A percentile compares a stretch with the other conserved stretches of the same genome.
These are phyloP conservation scores for Boletus reticuloceps DNA, from an alignment of 768 basidiomycete genomes.

Conservation along the genomic window DNA sequence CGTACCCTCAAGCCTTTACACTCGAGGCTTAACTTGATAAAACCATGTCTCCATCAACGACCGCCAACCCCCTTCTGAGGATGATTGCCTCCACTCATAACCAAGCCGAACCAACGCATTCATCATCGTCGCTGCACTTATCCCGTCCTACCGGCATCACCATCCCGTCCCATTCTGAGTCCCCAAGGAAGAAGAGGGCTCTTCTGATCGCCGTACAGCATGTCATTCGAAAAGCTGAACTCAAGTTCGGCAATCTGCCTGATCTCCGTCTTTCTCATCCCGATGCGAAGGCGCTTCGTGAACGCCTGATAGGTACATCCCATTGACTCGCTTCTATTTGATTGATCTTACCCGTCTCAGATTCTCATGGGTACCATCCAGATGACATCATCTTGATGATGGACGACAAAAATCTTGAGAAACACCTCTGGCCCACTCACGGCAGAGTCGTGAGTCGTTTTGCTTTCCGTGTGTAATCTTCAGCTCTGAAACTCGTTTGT, in stretches of 20 bases:
- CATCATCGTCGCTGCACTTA: too few relatives aligned
- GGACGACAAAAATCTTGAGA: slow-evolving; percentile 32
- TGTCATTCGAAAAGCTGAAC: slow-evolving; percentile 2
- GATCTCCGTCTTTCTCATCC: slow-evolving; percentile 19
- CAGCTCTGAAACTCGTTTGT: not conserved
- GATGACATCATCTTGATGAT: slow-evolving; percentile 44
- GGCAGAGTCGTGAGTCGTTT: slow-evolving; percentile 41
- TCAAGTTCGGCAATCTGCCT: not conserved
- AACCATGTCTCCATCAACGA: not conserved
- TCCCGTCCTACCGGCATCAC: not conserved
- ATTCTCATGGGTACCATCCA: slow-evolving; percentile 35
- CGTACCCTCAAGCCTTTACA: not conserved
- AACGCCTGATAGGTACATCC: slow-evolving; percentile 16
- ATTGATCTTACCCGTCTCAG: slow-evolving; percentile 20
- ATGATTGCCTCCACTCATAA: not conserved
- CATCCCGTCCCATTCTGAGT: not conserved
- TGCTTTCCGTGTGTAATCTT: not conserved
- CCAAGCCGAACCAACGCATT: not conserved
- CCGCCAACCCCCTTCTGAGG: not conserved
- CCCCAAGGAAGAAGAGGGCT: slow-evolving; percentile 13
- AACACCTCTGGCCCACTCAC: slow-evolving; percentile 39
- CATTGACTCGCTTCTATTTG: not conserved
- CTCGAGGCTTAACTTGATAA: not conserved
- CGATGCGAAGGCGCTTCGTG: slow-evolving; percentile 16
- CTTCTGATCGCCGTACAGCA: slow-evolving; percentile 18